Conservation (phyloP, 2,329 filamentous ascomycete genomes). For the Xylaria arbuscula region DNA sequence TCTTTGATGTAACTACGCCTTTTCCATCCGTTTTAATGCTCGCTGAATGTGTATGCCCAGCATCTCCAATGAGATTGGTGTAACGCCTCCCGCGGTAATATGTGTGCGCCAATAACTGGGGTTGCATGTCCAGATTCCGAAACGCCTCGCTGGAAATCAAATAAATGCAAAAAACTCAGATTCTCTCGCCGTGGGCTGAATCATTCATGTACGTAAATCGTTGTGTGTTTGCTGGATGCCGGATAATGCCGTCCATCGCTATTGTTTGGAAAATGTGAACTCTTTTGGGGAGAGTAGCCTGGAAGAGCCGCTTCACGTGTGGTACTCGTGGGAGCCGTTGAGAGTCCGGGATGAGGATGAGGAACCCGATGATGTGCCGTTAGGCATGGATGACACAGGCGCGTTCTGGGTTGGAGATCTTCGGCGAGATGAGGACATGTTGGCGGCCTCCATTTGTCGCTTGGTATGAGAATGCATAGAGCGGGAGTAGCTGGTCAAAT, state of each 20-base stretch:
- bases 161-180: background rate
- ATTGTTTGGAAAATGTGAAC: too few relatives aligned
- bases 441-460: slow-evolving; percentile 71
- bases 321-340: slow-evolving; percentile 26
- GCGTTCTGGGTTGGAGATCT: slow-evolving; percentile 34
- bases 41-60: slow-evolving; percentile 1
- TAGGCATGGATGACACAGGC: slow-evolving; percentile 41
- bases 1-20: background rate
- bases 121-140: slow-evolving; percentile 15
- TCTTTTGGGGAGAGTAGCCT: too few relatives aligned
- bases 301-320: slow-evolving; percentile 10
- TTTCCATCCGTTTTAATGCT: background rate
- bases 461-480: slow-evolving; percentile 74
- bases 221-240: background rate
- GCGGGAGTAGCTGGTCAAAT: slow-evolving; percentile 61
- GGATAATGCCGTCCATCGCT: background rate
- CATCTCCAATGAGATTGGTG: background rate
- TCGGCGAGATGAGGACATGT: slow-evolving; percentile 57
- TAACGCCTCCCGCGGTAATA: background rate
- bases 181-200: background rate
- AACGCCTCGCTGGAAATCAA: slow-evolving; percentile 33
- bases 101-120: slow-evolving; percentile 17
- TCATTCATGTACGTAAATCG: slow-evolving; percentile 29
- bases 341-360: slow-evolving; percentile 26
- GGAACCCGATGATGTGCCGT: slow-evolving; percentile 42